Percentiles rank a stretch among this genome's conserved stretches.
These are phyloP conservation scores for Collybiopsis confluens DNA, from an alignment of 768 basidiomycete species.

Conservation along the genomic window DNA sequence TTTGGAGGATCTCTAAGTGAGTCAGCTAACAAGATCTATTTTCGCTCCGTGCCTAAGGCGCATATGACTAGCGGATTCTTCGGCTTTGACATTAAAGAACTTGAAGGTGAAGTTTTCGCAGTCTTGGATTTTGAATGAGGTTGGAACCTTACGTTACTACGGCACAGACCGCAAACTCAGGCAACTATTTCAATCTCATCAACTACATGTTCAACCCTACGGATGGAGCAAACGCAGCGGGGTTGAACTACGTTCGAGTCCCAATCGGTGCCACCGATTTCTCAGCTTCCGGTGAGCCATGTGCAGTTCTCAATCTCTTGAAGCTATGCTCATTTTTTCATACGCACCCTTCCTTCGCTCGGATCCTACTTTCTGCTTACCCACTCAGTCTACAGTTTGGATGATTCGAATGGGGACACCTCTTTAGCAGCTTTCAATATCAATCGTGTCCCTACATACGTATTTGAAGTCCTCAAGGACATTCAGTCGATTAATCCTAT, in stretches of 20 bases:
- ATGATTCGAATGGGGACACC: conserved; percentile 38
- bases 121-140: not conserved
- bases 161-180: conserved; percentile 17
- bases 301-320: no score
- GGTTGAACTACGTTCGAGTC: conserved; percentile 26
- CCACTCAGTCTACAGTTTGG: conserved; percentile 36
- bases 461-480: conserved; percentile 40
- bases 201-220: conserved; percentile 25
- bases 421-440: conserved; percentile 36
- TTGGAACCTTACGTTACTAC: not conserved
- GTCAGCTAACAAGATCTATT: conserved; percentile 11
- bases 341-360: no score
- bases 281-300: conserved; percentile 12
- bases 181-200: conserved; percentile 23
- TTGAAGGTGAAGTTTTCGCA: conserved; percentile 35
- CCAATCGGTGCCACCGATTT: conserved; percentile 30
- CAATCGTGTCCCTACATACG: conserved; percentile 34
- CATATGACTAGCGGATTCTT: conserved; percentile 42
- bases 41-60: not conserved
- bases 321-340: no score
- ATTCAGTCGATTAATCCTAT: conserved; percentile 38
- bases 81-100: conserved; percentile 37
- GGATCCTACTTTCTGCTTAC: not conserved
- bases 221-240: conserved; percentile 24
- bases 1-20: conserved; percentile 45